Evolutionary conservation across 2,329 filamentous ascomycete genomes (phyloP).

Genomic region (Fusarium foetens): DNA sequence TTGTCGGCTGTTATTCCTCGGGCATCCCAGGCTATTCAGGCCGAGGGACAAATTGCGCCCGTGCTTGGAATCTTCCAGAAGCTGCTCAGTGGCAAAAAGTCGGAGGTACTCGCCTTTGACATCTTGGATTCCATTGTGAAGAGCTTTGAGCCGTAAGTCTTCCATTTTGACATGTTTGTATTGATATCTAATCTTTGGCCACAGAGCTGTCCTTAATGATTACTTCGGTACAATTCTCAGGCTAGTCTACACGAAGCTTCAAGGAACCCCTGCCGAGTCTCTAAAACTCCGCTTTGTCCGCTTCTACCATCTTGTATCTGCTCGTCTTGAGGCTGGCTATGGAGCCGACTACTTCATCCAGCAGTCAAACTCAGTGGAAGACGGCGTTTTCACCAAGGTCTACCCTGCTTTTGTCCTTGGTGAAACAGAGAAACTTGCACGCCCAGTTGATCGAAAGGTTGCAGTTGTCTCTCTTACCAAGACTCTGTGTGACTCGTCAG

Average conservation of each 20-base stretch:
- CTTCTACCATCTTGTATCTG: conserved; percentile 93
- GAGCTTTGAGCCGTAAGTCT: conserved; percentile 75
- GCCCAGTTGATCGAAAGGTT: conserved; percentile 90
- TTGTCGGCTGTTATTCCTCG: conserved; percentile 85
- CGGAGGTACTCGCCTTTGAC: conserved; percentile 89
- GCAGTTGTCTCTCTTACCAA: conserved; percentile 95
- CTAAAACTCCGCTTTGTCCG: conserved; percentile 89
- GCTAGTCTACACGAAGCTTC: conserved; percentile 80
- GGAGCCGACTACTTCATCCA: conserved; percentile 93
- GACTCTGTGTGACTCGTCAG: conserved; percentile 84
- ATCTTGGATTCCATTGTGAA: conserved; percentile 83
- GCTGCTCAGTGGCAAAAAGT: conserved; percentile 81
- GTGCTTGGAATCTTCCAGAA: conserved; percentile 97
- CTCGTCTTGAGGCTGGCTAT: conserved; percentile 79
- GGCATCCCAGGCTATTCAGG: conserved; percentile 76
- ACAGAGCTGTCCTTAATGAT: conserved; percentile 71
- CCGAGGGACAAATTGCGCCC: conserved; percentile 83
- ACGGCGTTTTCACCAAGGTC: conserved; percentile 81
- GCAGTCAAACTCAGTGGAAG: conserved; percentile 83
- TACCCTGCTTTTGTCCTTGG: conserved; percentile 90
- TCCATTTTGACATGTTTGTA: background rate
- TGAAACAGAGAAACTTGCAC: conserved; percentile 86
- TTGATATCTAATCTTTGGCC: conserved; percentile 38
- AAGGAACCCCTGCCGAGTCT: conserved; percentile 76
- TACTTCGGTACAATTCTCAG: conserved; percentile 85